Conservation (phyloP, 352 stramenopile species). For the Paralagenidium karlingii region DNA sequence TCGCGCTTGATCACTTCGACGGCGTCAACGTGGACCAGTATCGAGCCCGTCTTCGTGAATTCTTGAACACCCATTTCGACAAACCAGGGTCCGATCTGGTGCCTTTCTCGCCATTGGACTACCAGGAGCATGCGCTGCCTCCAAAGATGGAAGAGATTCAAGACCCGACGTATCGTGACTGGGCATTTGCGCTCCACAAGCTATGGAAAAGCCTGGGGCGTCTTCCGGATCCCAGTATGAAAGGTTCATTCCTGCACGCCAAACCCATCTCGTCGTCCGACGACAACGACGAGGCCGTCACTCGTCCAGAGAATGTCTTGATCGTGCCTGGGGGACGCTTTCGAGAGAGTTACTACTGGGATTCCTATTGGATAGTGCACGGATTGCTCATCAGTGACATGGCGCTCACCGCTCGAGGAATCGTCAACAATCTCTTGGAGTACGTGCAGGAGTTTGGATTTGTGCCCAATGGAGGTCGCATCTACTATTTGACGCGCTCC, state of each 20-base stretch:
- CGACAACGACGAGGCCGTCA: slow-evolving; percentile 11
- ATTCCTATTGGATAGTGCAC: slow-evolving; percentile 88
- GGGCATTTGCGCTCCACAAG: slow-evolving; percentile 52
- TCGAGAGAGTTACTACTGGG: slow-evolving; percentile 89
- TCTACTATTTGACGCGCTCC: slow-evolving; percentile 86
- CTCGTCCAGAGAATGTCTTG: slow-evolving; percentile 42
- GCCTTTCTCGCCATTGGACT: slow-evolving; percentile 58
- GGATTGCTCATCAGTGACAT: slow-evolving; percentile 78
- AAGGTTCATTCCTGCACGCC: slow-evolving; percentile 40
- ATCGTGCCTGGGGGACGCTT: slow-evolving; percentile 86
- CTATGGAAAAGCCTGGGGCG: slow-evolving; percentile 68
- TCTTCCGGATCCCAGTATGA: slow-evolving; percentile 29
- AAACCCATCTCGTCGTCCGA: slow-evolving; percentile 24
- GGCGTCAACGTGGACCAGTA: slow-evolving; percentile 8
- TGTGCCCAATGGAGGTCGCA: slow-evolving; percentile 81
- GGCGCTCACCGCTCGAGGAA: slow-evolving; percentile 48
- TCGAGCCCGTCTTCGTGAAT: slow-evolving; percentile 29
- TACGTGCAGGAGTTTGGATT: slow-evolving; percentile 80
- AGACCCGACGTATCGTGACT: slow-evolving; percentile 34
- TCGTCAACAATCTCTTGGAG: slow-evolving; percentile 82
- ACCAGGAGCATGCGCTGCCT: slow-evolving; percentile 28
- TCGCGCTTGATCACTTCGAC: slow-evolving; percentile 42
- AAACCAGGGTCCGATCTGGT: slow-evolving; percentile 59
- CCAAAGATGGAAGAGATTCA: slow-evolving; percentile 41
- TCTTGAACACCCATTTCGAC: slow-evolving; percentile 78